Evolutionary conservation across 108 stramenopile genomes (phyloP), one percentile per base, ranked within the genome.

Genomic region (Skeletonema grethae): DNA sequence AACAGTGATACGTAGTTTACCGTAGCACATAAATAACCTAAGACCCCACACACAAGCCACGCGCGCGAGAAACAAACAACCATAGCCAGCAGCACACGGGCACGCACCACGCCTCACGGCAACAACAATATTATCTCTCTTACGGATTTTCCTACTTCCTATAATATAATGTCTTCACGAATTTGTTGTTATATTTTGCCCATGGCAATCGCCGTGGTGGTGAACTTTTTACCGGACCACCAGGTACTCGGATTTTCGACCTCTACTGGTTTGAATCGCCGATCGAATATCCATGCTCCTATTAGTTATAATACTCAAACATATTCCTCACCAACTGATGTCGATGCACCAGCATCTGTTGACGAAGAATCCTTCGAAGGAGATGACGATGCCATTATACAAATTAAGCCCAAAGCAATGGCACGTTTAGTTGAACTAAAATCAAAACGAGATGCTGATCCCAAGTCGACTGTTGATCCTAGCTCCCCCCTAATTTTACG

Each of bases 381-480:
- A 18, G 86, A 87, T 25, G 88, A 95, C 53, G 90, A 95, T 57
- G 86, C 86, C 46, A 89, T 92, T 16, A 84, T 95, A 30, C 38
- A 63, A 36, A 92, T 95, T 38, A 84, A 89, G 65, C 86, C 89
- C 11, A 90, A 85, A 55, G 94, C 94, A 43, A 91, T 92, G 91
- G 76, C 83, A 22, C 87, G 94, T 41, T 81, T 95, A 16, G 53
- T 87, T 7, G 94, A 95, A 83, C 74, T 95, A 22, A 84, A 87
- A 69, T 77, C 79, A 45, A 86, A 90, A 66, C 73, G 87, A 41
- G 78, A 86, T 25, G 65, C 50, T 0, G 82, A 84, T 50, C 25
- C 68, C 2, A 69, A 65, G 50, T 67, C 67, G 20, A 60, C 66
- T 4, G 48, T 75, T 29, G 77, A 79, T 60, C 57, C 77, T n/a